Percentiles rank a stretch among this genome's conserved stretches.
Evolutionary conservation across 2,329 filamentous ascomycete genomes (phyloP).

Genomic region (Cercospora sp.): DNA sequence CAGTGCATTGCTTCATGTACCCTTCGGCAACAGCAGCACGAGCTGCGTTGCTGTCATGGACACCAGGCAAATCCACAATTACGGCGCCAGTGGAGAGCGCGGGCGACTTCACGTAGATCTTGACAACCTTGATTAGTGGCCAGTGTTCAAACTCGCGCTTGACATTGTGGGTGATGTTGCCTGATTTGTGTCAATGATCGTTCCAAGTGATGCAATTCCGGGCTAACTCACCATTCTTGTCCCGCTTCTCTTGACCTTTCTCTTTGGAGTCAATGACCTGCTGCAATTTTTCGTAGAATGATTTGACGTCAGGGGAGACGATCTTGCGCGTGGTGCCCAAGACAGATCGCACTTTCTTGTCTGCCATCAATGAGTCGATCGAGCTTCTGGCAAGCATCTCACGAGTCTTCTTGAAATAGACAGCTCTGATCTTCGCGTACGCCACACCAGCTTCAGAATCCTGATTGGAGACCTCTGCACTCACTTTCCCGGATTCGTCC

Average conservation of each 20-base stretch:
- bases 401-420: constrained; percentile 49
- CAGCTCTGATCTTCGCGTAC: constrained; percentile 54
- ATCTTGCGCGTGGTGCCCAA: constrained; percentile 53
- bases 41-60: constrained; percentile 62
- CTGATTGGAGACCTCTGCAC: constrained; percentile 43
- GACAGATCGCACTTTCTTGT: constrained; percentile 43
- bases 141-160: constrained; percentile 46
- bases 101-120: constrained; percentile 53
- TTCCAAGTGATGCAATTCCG: neutral
- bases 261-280: constrained; percentile 12
- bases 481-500: constrained; percentile 44
- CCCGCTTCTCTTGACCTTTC: neutral
- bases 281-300: constrained; percentile 52
- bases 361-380: constrained; percentile 47
- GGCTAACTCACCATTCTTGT: neutral
- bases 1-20: constrained; percentile 62
- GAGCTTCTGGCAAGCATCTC: constrained; percentile 42
- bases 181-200: constrained; percentile 59
- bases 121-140: constrained; percentile 58
- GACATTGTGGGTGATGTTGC: constrained; percentile 39
- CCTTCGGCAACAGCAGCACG: constrained; percentile 58
- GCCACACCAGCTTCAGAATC: constrained; percentile 53
- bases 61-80: constrained; percentile 61
- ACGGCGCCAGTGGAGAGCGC: constrained; percentile 57
- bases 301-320: constrained; percentile 38